Base-by-base conservation (phyloP, 129 eudicot genomes). In the Tagetes patula region DNA sequence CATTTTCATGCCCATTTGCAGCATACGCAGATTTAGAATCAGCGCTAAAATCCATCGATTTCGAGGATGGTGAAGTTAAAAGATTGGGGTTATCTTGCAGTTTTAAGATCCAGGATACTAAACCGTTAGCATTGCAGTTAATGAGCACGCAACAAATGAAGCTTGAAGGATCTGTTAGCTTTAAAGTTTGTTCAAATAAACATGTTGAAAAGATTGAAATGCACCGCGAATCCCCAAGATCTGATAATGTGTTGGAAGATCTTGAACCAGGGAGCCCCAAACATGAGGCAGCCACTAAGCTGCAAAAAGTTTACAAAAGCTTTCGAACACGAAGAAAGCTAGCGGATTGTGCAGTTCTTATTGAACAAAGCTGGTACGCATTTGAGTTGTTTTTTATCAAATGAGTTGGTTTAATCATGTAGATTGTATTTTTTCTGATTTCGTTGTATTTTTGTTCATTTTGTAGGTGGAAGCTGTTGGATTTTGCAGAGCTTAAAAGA, bases 281-380 rank as follows among this genome's bases (percentile, higher is more conserved):
- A 72, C 87, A 94, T 58, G 91, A 90, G 77, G 99, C 99, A 36
- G 99, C 99, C 20, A 71, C 88, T 34, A 95, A 86, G 89, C 79
- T 95, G 79, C 99, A 95, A 79, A 95, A 91, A 75, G 99, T 95
- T 55, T 95, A 95, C 74, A 95, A 95, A 73, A 95, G 99, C 83
- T 95, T 90, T 65, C 78, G 99, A 53, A 95, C 97, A 6, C 69
- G 99, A 81, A 68, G 99, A 84, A 95, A 88, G 90, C 87, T 95
- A 8, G 99, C 99, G 1, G 97, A 95, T 84, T 91, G 97, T 73
- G 97, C 99, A 27, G 97, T 95, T 70, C 74, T 95, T 12, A 86
- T 91, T 53, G 99, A 95, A 82, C 97, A 91, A 79, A 90, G 94
- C 82, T 95, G 99, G 99, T 90, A 70, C 45, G 80, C 38, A 49